These are phyloP conservation scores for Wickerhamomyces pijperi DNA, from an alignment of 805 yeast species.

Conservation along the genomic window DNA sequence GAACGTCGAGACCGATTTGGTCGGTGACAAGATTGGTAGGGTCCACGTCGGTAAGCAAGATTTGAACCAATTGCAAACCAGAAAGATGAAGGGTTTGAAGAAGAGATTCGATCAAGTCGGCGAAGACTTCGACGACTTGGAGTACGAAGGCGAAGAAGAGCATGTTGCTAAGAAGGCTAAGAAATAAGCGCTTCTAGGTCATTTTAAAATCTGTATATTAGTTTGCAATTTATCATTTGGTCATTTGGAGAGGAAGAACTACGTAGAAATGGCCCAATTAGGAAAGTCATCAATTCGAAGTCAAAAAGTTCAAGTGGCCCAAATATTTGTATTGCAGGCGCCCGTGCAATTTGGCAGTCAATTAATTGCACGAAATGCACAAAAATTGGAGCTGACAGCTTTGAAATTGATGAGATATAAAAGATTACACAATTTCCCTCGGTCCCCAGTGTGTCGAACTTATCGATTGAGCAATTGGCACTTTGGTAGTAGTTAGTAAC, in stretches of 20 bases:
- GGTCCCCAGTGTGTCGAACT: too few species aligned
- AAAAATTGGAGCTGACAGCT: background rate
- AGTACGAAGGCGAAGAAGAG: slow-evolving; percentile 30
- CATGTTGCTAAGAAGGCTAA: slow-evolving; percentile 21
- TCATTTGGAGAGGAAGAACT: background rate
- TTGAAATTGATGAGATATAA: background rate
- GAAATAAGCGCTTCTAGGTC: slow-evolving; percentile 2
- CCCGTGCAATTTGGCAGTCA: background rate
- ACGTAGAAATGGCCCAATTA: background rate
- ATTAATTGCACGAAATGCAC: background rate
- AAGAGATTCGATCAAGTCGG: slow-evolving; percentile 65
- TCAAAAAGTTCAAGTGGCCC: too few species aligned
- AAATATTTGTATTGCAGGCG: background rate
- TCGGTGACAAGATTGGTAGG: slow-evolving; percentile 97
- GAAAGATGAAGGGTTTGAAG: slow-evolving; percentile 98
- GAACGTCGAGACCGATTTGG: slow-evolving; percentile 74
- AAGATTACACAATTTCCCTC: background rate
- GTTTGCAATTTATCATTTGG: background rate
- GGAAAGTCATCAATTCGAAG: background rate
- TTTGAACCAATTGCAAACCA: slow-evolving; percentile 77
- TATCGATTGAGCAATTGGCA: too few species aligned
- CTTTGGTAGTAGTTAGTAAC: background rate
- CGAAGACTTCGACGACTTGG: slow-evolving; percentile 42
- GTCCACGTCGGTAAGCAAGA: slow-evolving; percentile 96
- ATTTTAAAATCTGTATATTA: background rate